Evolutionary conservation across 83 land plant genomes (phyloP), one percentile per base, ranked within the genome.

Genomic region (Picea abies): DNA sequence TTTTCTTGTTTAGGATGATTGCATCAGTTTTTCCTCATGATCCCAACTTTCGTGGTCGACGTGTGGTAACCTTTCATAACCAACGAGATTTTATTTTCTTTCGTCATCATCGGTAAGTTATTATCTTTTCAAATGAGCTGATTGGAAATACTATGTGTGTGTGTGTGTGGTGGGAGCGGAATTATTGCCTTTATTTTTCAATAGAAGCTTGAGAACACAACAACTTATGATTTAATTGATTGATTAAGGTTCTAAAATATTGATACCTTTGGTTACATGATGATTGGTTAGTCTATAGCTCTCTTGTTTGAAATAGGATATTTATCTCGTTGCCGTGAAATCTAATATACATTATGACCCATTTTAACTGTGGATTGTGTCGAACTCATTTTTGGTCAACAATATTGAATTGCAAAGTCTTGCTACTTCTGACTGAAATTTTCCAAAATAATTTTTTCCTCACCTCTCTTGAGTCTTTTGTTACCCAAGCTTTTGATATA

Each of bases 41-140:
- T 63, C 99, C 99, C 22, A 83, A 97, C 19, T 95, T 97, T 64
- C 89, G 94, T 70, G 98, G 99, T 67, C 90, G 99, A 20, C 90
- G 99, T 85, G 98, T 91, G 56, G 99, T 94, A n/a, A 97, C 99
- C 2, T 97, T 97, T 79, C 99, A 97, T 87, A 97, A 97, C 63
- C 99, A 97, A 81, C 92, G 99, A 11, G 99, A 97, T 83, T 97
- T 95, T 68, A 95, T 97, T 72, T 97, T 97, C 82, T 97, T 97
- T 78, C 94, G 98, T 35, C 99, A 95, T 87, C 99, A 97, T 81
- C 85, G 99, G 98, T 94, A 44, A 25, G 76, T 79, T 60, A 79
- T 35, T 52, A 23, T 49, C 79, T 76, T 76, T 52, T 52, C 6
- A 12, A 25, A 52, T 19, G 26, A 49, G 61, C 35, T 76, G 23